Conservation (phyloP, 306 rosid species). For the Elaeagnus macrophylla region DNA sequence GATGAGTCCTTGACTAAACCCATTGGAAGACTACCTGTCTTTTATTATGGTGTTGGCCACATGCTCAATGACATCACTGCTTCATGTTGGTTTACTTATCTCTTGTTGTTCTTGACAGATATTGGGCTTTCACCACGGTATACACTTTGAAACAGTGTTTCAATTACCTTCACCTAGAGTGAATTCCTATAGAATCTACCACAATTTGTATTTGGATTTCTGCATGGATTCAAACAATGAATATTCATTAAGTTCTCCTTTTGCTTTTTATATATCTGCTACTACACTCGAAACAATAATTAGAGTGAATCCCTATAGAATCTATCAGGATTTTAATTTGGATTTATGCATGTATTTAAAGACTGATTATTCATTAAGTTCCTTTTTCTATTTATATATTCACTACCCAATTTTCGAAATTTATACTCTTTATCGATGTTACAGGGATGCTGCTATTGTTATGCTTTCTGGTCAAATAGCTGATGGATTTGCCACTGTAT, state of each 20-base stretch:
- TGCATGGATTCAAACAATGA: too few relatives aligned
- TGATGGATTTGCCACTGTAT: constrained; percentile 74
- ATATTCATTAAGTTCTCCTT: too few relatives aligned
- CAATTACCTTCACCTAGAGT: neutral
- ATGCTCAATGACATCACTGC: constrained; percentile 98
- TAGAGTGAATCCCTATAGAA: neutral
- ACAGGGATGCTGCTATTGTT: constrained; percentile 76
- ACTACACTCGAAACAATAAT: too few relatives aligned
- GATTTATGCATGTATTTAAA: neutral
- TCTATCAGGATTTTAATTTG: neutral
- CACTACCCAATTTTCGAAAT: neutral
- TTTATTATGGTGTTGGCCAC: constrained; percentile 86
- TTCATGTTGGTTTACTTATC: constrained; percentile 94
- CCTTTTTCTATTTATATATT: neutral
- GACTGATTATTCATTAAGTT: neutral
- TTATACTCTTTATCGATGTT: constrained; percentile 1
- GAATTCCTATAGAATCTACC: neutral
- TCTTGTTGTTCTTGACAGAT: constrained; percentile 72
- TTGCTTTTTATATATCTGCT: neutral
- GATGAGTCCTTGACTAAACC: constrained; percentile 41
- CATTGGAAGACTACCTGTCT: constrained; percentile 57
- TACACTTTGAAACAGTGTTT: constrained; percentile 3
- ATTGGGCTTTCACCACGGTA: constrained; percentile 88
- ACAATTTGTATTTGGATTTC: too few relatives aligned
- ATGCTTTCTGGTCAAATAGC: constrained; percentile 99